Percentiles rank a stretch among this genome's conserved stretches.
These are phyloP conservation scores for Leccinellum luteum DNA, from an alignment of 768 basidiomycete species.

Conservation along the genomic window DNA sequence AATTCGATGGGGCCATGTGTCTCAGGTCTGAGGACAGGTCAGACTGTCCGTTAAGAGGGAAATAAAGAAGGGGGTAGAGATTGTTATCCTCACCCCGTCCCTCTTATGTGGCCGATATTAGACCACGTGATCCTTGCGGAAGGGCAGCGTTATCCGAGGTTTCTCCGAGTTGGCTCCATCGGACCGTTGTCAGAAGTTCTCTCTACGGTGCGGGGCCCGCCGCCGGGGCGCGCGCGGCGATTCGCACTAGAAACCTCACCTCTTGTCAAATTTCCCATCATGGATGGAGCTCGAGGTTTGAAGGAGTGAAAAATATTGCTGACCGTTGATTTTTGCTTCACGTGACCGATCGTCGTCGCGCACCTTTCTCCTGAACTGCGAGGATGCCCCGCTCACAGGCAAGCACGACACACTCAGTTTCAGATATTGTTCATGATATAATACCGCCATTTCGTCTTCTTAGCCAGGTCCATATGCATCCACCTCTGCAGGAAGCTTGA, in stretches of 20 bases:
- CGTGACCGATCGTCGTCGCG: conserved; percentile 19
- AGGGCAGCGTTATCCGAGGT: conserved; percentile 7
- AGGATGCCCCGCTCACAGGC: conserved; percentile 21
- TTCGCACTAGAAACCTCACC: neutral
- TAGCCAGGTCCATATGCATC: conserved; percentile 17
- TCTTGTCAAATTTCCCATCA: too few species aligned
- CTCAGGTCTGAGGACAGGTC: neutral
- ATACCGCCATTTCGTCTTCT: neutral
- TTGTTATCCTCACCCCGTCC: neutral
- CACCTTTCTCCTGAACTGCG: neutral
- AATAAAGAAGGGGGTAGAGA: conserved; percentile 1
- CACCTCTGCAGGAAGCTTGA: conserved; percentile 19
- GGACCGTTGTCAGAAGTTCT: neutral
- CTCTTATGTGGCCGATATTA: conserved; percentile 5
- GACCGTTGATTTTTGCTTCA: conserved; percentile 24
- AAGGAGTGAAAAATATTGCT: too few species aligned
- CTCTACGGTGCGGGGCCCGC: neutral
- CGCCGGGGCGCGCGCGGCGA: neutral
- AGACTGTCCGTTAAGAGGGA: conserved; percentile 2
- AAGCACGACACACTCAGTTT: neutral
- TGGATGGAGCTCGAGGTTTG: too few species aligned
- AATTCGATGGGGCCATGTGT: conserved; percentile 65
- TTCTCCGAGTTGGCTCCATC: conserved; percentile 6
- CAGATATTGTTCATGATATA: neutral
- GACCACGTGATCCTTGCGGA: conserved; percentile 19